Base-by-base conservation (phyloP, 2,329 filamentous ascomycete genomes). In the Pseudogymnoascus pannorum region DNA sequence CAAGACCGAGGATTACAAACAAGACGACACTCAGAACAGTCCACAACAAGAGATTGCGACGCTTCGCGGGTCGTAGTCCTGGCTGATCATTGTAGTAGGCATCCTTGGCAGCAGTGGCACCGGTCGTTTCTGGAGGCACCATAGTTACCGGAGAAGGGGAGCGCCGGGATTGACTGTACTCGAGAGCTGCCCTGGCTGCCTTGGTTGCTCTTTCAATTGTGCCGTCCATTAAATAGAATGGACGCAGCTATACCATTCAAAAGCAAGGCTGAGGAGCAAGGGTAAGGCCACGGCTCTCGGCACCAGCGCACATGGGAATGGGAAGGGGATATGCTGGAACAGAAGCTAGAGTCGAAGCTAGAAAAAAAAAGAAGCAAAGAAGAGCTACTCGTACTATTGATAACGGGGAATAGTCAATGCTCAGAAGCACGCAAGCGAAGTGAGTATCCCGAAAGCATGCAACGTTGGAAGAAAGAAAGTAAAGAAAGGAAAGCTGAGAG, bases 1-100 rank as follows among this genome's bases (percentile, higher is more conserved):
- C 64, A 18, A 66, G 36, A 16, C 63, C 65, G 48, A 68, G 12
- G 20, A 66, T 36, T 31, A 26, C 4, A 29, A 51, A 51, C 22
- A 51, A 16, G n/a, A 29, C 22, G 29, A 51, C 7, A 14, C 22
- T n/a, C 42, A 51, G 29, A 26, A 51, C 7, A 29, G 12, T 8
- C 42, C 42, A 51, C 8, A 26, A n/a, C 4, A 26, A 51, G 42
- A 51, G 14, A 51, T 26, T n/a, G 3, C 42, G 22, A 5, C 42
- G 24, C 29, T 8, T 51, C 14, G 14, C 7, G 8, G 42, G 24
- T 1, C 14, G 42, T 12, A 14, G 9, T 22, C n/a, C n/a, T n/a
- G 14, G 42, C 14, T 51, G 42, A 2, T 51, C 42, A 29, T 51
- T 51, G 42, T 51, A 51, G 22, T 9, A 51, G 22, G 4, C 14